Conservation (phyloP, 192 early-diverging fungal genomes). For the Glomus cerebriforme region DNA sequence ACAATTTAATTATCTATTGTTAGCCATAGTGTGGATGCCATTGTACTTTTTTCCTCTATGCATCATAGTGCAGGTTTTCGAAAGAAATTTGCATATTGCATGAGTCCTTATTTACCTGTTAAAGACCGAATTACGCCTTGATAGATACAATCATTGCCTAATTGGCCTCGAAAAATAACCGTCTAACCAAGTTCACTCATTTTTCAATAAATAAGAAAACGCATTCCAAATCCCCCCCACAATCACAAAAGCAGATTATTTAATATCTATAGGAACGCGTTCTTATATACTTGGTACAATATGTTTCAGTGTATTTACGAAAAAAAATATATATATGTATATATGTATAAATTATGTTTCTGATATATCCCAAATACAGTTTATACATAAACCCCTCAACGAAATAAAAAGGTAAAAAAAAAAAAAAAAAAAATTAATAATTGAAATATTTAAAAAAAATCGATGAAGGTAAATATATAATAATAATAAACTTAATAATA, state of each 20-base stretch:
- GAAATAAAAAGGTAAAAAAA: not conserved
- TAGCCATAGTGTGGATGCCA: not conserved
- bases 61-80: not conserved
- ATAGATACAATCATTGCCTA: not conserved
- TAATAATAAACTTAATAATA: not conserved
- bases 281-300: not conserved
- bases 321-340: not conserved
- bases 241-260: not conserved
- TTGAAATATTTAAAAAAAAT: not conserved
- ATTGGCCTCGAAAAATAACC: not conserved
- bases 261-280: not conserved
- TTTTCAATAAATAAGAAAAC: not conserved
- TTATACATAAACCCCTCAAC: not conserved
- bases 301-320: not conserved
- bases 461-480: not conserved
- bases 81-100: not conserved
- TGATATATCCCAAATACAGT: not conserved
- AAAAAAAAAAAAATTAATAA: not conserved
- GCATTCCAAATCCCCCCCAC: not conserved
- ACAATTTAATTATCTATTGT: not conserved
- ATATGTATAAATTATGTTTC: not conserved
- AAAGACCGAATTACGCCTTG: not conserved
- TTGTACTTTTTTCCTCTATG: not conserved
- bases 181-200: not conserved
- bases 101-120: not conserved